Conservation (phyloP, 2,329 filamentous ascomycete species). For the Stagonosporopsis vannaccii region DNA sequence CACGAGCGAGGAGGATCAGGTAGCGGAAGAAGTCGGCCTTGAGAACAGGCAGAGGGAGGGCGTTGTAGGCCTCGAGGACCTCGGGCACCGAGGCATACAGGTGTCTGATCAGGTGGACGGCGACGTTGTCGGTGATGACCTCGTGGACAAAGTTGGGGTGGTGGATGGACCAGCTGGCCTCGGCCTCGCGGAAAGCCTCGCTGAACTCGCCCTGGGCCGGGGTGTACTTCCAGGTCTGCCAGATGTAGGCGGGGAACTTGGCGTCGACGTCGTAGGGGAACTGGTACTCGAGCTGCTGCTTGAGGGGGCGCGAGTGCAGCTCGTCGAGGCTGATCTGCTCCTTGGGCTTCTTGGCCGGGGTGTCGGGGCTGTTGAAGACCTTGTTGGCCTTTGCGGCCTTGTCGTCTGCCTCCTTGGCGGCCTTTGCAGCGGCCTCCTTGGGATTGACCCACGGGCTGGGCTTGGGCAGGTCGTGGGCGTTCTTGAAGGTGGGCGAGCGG, state of each 20-base stretch:
- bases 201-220: constrained; percentile 79
- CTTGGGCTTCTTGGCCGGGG: constrained; percentile 51
- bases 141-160: constrained; percentile 96
- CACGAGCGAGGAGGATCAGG: constrained; percentile 75
- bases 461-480: constrained; percentile 47
- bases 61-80: constrained; percentile 58
- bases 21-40: constrained; percentile 74
- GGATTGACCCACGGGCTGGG: constrained; percentile 44
- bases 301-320: constrained; percentile 73
- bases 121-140: constrained; percentile 91
- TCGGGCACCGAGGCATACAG: constrained; percentile 76
- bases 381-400: constrained; percentile 30
- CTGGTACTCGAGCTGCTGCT: constrained; percentile 86
- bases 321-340: constrained; percentile 72
- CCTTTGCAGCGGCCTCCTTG: constrained; percentile 26
- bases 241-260: constrained; percentile 97
- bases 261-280: constrained; percentile 89
- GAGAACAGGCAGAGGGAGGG: constrained; percentile 59
- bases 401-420: constrained; percentile 15
- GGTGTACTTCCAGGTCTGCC: constrained; percentile 97
- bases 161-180: constrained; percentile 86
- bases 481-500: constrained; percentile 40
- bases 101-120: constrained; percentile 79
- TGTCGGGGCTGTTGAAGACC: constrained; percentile 40
- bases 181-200: constrained; percentile 77